phyloP scores from a whole-genome alignment of 345 rosid species.

The Moricandia moricandioides region DNA sequence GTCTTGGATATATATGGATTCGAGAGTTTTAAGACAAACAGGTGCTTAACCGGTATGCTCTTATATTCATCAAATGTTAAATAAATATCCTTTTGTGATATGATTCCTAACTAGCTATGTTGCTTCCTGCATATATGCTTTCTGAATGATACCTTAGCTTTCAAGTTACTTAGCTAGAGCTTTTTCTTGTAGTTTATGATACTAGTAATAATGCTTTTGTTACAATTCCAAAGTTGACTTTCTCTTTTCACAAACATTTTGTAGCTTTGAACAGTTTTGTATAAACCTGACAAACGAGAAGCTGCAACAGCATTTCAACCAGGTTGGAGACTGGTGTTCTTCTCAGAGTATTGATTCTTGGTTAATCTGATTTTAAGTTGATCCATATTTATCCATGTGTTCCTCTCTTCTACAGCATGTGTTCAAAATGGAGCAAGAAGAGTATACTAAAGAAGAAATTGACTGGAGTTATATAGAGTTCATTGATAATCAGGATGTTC shows the following conservation, averaged over 20 bases:
- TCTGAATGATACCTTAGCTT: not conserved
- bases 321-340: conserved; percentile 51
- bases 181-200: not conserved
- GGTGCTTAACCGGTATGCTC: conserved; percentile 99
- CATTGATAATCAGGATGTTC: conserved; percentile 90
- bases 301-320: conserved; percentile 98
- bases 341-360: not conserved
- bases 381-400: conserved; percentile 8
- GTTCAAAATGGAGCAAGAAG: conserved; percentile 99
- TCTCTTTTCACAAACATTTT: conserved; percentile 22
- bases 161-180: conserved; percentile 15
- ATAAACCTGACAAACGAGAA: conserved; percentile 98
- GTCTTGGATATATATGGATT: conserved; percentile 99
- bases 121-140: conserved; percentile 10
- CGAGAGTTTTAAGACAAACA: conserved; percentile 99
- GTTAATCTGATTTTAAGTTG: not conserved
- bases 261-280: conserved; percentile 98
- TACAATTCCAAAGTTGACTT: conserved; percentile 17
- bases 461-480: conserved; percentile 99
- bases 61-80: conserved; percentile 50
- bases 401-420: conserved; percentile 67
- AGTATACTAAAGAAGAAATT: conserved; percentile 91
- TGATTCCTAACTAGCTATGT: not conserved
- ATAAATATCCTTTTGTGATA: conserved; percentile 17
- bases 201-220: not conserved